Percentiles rank a stretch among this genome's conserved stretches.
Conservation (phyloP, 2,329 filamentous ascomycete genomes). For the Blumeriella jaapii region DNA sequence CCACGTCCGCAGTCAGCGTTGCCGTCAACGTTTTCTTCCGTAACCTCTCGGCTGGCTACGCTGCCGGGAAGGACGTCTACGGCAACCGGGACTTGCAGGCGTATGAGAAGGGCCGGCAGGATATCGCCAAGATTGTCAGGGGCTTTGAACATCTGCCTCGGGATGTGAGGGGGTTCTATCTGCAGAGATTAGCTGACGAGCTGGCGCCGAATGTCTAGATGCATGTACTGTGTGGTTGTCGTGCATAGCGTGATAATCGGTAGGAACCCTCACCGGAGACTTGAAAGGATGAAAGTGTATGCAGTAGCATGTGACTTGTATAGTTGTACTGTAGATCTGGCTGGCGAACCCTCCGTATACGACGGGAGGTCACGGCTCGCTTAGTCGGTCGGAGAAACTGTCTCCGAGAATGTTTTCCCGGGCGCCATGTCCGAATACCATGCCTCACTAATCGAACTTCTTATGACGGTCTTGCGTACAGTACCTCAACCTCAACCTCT, state of each 20-base stretch:
- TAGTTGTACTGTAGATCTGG: too few species aligned
- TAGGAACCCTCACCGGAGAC: too few species aligned
- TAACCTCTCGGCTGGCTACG: conserved; percentile 55
- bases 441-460: too few species aligned
- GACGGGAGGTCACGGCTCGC: too few species aligned
- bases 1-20: conserved; percentile 48
- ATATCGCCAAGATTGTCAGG: conserved; percentile 54
- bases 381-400: too few species aligned
- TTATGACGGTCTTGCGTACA: too few species aligned
- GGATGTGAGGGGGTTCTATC: conserved; percentile 63
- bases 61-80: conserved; percentile 70
- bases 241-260: conserved; percentile 11
- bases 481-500: too few species aligned
- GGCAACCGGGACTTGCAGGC: conserved; percentile 76
- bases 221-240: conserved; percentile 6
- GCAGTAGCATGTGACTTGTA: too few species aligned
- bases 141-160: conserved; percentile 53
- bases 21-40: conserved; percentile 88
- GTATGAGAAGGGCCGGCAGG: conserved; percentile 70
- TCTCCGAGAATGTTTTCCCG: too few species aligned
- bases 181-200: conserved; percentile 60
- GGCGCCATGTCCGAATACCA: too few species aligned
- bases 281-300: too few species aligned
- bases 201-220: conserved; percentile 29
- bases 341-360: too few species aligned